phyloP scores from a whole-genome alignment of 2,329 filamentous ascomycete species.

The Periconia digitata region DNA sequence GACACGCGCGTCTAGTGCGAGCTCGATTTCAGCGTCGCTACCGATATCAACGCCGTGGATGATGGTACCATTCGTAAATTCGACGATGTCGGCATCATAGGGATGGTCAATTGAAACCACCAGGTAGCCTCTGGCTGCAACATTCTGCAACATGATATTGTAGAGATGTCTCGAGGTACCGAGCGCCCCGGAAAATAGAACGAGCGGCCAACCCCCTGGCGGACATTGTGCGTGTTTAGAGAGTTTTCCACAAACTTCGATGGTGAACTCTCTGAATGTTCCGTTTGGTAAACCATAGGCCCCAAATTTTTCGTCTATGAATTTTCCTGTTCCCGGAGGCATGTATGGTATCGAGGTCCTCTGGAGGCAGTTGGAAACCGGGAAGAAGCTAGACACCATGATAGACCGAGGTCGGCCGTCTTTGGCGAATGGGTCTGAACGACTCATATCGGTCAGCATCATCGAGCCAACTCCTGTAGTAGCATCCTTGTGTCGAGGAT shows the following conservation, averaged over 20 bases:
- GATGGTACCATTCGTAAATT: slow-evolving; percentile 50
- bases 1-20: slow-evolving; percentile 22
- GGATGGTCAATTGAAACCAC: slow-evolving; percentile 56
- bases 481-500: background rate
- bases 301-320: slow-evolving; percentile 23
- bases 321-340: slow-evolving; percentile 22
- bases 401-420: slow-evolving; percentile 18
- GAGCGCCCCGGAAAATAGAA: slow-evolving; percentile 53
- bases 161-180: slow-evolving; percentile 49
- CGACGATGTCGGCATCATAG: slow-evolving; percentile 52
- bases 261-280: slow-evolving; percentile 17
- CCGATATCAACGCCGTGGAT: slow-evolving; percentile 25
- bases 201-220: slow-evolving; percentile 14
- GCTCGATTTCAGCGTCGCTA: slow-evolving; percentile 23
- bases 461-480: background rate
- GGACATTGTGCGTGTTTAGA: background rate
- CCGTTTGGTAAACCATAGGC: slow-evolving; percentile 31
- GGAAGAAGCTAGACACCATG: slow-evolving; percentile 29
- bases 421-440: slow-evolving; percentile 24
- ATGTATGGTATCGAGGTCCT: slow-evolving; percentile 19
- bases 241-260: slow-evolving; percentile 17
- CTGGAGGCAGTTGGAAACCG: slow-evolving; percentile 15
- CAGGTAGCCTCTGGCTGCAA: slow-evolving; percentile 52
- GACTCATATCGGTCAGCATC: slow-evolving; percentile 18
- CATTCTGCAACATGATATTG: slow-evolving; percentile 45